Evolutionary conservation across 306 rosid species (phyloP), one percentile per base, ranked within the genome.

Genomic region (Sophora flavescens): DNA sequence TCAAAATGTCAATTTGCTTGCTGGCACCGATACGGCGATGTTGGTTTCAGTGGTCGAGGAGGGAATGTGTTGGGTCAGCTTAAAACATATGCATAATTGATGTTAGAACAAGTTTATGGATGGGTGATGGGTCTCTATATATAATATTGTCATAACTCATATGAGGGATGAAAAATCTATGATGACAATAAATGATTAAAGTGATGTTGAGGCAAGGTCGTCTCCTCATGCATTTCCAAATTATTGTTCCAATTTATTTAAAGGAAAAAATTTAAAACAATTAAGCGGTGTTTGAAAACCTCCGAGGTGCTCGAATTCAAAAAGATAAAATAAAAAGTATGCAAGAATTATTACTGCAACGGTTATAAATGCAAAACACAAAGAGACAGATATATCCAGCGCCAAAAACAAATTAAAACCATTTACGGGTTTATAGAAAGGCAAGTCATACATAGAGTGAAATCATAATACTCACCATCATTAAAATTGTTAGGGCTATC

Each of bases 401-500:
- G 47, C 3, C 17, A 11, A 8, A 32, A 32, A 35, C 6, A 15
- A 12, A n/a, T n/a, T n/a, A 62, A 36, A 63, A 35, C 47, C 68
- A 63, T 2, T 4, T 8, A 1, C 14, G 12, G 10, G 13, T 35
- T 63, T 14, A 52, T 6, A 52, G 17, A 38, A 63, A 51, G 44
- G 18, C 2, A 38, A 75, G 53, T 68, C 73, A 68, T 52, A 16
- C 26, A 26, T 52, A 14, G 11, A 28, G 59, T 5, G 42, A 63
- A 76, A 66, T 54, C 68, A 56, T 56, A 56, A 22, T 42, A 67
- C 8, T 36, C 5, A 30, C 15, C 50, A 68, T 68, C 33, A 57
- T 56, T 78, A 32, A 35, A 32, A 78, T 33, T 47, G 41, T 39
- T 18, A 17, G 48, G 62, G 81, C 70, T 47, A 17, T 68, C 62